Base-by-base conservation (phyloP, 306 rosid species). In the Ochetophila trinervis region DNA sequence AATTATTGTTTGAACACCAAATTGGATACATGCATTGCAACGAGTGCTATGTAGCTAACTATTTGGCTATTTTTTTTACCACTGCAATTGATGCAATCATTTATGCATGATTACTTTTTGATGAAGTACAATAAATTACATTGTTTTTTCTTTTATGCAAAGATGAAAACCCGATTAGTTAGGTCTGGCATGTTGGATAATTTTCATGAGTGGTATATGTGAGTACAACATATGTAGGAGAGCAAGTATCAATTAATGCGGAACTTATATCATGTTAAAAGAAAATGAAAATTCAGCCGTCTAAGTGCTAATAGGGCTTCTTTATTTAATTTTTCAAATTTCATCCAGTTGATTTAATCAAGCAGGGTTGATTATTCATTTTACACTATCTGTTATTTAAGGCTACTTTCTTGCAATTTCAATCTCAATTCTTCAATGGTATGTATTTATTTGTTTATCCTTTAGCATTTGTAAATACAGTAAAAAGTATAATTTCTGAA, bases 121-220 rank as follows among this genome's bases (percentile, higher is more conserved):
- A 3, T 53, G 40, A 10, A 35, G 52, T 57, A 19, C 42, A 21
- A 7, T 35, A 23, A 6, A 6, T 8, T 67, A 19, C 17, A 47
- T 58, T 45, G 0, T 0, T 21, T 48, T 32, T 16, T 42, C 12
- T 48, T 21, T 48, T 7, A 48, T 42, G 17, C 7, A 32, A n/a
- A 3, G 20, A 23, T 44, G 6, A n/a, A 6, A 47, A 14, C 16
- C 22, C 23, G 62, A 16, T 32, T 57, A 18, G 53, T 23, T 11
- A 67, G 42, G 6, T 52, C 45, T 54, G 44, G 50, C 53, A 13
- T 23, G 34, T 67, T 16, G 14, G 57, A 20, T 57, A 64, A 36
- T 79, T 50, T 36, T 36, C 24, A 9, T 36, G 13, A 40, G 48
- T 11, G 34, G 1, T 5, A 16, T 17, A 27, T 32, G 6, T 57